A percentile compares a stretch with the other conserved stretches of the same genome.
Evolutionary conservation across 2,329 filamentous ascomycete species (phyloP).

Genomic region (Claviceps capensis): DNA sequence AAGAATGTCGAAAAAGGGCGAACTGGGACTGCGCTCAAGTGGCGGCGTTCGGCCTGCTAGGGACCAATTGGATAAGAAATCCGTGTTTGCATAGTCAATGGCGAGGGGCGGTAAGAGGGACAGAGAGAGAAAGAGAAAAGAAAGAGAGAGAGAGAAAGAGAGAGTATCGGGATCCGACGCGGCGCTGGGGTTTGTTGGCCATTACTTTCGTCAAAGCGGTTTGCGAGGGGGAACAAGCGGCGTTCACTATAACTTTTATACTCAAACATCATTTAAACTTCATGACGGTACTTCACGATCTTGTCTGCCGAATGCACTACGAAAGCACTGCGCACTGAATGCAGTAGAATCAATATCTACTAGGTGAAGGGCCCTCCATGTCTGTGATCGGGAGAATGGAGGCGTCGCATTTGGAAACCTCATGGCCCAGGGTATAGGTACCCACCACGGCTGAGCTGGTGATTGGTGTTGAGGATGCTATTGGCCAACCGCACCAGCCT

Average conservation of each 20-base stretch:
- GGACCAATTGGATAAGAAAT: slow-evolving; percentile 62
- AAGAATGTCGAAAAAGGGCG: slow-evolving; percentile 57
- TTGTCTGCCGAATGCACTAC: no score
- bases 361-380: background rate
- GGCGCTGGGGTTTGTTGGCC: slow-evolving; percentile 1
- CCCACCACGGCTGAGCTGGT: no score
- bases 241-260: background rate
- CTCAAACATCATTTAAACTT: no score
- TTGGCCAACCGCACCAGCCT: background rate
- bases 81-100: slow-evolving; percentile 52
- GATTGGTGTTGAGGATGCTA: background rate
- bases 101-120: background rate
- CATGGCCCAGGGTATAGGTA: background rate
- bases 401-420: background rate
- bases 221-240: background rate
- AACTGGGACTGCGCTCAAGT: slow-evolving; percentile 58
- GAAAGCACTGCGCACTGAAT: background rate
- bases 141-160: no score
- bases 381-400: background rate
- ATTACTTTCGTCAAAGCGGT: background rate
- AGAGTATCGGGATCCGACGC: background rate
- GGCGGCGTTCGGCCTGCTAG: slow-evolving; percentile 48
- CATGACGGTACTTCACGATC: no score
- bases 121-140: no score
- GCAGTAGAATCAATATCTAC: background rate